Evolutionary conservation across 768 basidiomycete species (phyloP).

Genomic region (Clavaria fumosa): DNA sequence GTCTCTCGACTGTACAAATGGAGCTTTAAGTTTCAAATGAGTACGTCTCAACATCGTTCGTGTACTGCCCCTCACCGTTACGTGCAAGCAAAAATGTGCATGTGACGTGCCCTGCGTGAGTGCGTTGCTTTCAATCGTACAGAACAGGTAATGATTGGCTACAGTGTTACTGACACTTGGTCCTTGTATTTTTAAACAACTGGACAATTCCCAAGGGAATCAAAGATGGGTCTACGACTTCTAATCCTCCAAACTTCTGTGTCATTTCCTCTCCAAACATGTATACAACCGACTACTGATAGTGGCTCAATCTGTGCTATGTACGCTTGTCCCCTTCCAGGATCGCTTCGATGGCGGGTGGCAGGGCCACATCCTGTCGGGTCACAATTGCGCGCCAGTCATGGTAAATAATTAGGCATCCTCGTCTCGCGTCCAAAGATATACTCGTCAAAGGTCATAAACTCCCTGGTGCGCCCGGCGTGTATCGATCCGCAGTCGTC

Average conservation of each 20-base stretch:
- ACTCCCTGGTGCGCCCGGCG: conserved; percentile 6
- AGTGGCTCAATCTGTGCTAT: conserved; percentile 13
- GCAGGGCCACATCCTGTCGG: conserved; percentile 4
- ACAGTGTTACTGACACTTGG: conserved; percentile 20
- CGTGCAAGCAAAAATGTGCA: no score
- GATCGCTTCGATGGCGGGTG: conserved; percentile 9
- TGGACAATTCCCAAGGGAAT: conserved; percentile 29
- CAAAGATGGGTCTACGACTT: conserved; percentile 24
- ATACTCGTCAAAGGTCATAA: conserved; percentile 20
- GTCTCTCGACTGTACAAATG: no score
- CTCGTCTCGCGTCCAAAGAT: conserved; percentile 13
- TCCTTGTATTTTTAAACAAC: no score
- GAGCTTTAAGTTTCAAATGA: no score
- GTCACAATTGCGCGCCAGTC: conserved; percentile 13
- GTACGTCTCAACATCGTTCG: no score
- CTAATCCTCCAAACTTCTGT: conserved; percentile 24
- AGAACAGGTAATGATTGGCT: no score
- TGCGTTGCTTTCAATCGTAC: no score
- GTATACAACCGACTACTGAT: conserved; percentile 23
- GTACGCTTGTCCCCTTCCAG: conserved; percentile 4
- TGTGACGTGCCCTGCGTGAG: no score
- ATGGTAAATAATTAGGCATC: conserved; percentile 12
- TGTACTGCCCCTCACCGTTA: no score
- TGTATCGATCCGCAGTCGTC: background rate
- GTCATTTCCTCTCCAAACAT: conserved; percentile 26